Base-by-base conservation (phyloP, 148 eudicot genomes). In the Camellia lanceoleosa region DNA sequence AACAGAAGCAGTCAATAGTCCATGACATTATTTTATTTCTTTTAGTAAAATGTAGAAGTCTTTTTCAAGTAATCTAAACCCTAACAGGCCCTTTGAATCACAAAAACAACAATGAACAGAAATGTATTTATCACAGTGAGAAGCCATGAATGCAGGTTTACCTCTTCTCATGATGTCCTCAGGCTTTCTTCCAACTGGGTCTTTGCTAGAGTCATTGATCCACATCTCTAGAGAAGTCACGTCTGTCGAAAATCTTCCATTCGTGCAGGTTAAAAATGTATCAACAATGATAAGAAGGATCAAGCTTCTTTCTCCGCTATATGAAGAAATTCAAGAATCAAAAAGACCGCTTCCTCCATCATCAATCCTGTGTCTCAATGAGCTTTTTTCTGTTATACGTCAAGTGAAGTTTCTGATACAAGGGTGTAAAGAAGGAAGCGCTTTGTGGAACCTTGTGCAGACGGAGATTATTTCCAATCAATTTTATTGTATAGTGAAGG, bases 191-290 rank as follows among this genome's bases (percentile, higher is more conserved):
- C 86, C 92, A 54, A 83, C 86, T 9, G 88, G 79, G 74, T 67
- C 88, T 68, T 77, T 91, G 87, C 82, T 91, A 54, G 90, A 88
- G 60, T 87, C 92, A 11, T 65, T 89, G 80, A 83, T 87, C 83
- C 80, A 79, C 51, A 70, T 89, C 82, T 89, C 88, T 9, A 74
- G 77, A 41, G 94, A 87, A 66, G 83, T 89, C 20, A 74, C 84
- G 20, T 84, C 90, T 10, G 74, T 77, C 3, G 89, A 84, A 51
- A 85, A 80, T 51, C 67, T 82, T 46, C 88, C 89, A 2, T 78
- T 69, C 56, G n/a, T 88, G 64, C 94, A 89, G 83, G 72, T 77
- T 44, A 91, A 87, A 61, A 91, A 89, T 67, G 82, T 87, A 10
- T 75, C 85, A 23, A 74, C 82, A 7, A 86, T 86, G 85, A 80